Evolutionary conservation across 208 protist species (phyloP).

Genomic region (Wallacemonas rigidus): DNA sequence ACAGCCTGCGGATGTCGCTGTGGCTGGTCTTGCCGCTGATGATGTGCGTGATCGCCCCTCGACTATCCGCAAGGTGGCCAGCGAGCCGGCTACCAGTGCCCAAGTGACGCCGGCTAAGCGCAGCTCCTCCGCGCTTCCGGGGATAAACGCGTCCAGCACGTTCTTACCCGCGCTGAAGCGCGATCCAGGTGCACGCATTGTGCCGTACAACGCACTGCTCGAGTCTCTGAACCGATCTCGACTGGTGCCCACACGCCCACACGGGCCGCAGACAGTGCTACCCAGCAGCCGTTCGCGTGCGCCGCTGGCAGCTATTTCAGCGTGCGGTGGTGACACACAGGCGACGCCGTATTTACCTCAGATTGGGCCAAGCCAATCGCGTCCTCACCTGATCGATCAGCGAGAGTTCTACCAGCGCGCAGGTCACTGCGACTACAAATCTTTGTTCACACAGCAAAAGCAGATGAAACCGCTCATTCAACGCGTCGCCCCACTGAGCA

Average conservation of each 20-base stretch:
- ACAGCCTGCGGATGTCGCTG: not conserved
- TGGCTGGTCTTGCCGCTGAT: not conserved
- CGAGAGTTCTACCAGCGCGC: conserved; percentile 35
- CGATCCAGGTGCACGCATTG: not conserved
- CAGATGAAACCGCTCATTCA: conserved; percentile 1
- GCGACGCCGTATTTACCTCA: too few relatives aligned
- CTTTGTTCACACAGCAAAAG: conserved; percentile 18
- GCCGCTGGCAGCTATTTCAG: too few relatives aligned
- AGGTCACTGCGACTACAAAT: conserved; percentile 24
- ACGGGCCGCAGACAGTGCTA: not conserved
- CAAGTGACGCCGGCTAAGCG: not conserved
- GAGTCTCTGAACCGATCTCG: conserved; percentile 1
- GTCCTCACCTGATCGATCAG: conserved; percentile 29
- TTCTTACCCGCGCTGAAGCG: not conserved
- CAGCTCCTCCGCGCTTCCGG: not conserved
- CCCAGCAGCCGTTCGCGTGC: not conserved
- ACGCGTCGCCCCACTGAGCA: not conserved
- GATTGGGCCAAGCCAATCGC: too few relatives aligned
- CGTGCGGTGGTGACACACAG: too few relatives aligned
- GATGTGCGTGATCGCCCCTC: not conserved
- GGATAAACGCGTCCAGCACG: not conserved
- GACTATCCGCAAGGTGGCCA: not conserved
- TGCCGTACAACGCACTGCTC: conserved; percentile 4
- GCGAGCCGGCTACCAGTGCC: not conserved
- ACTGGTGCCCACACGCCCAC: not conserved